Base-by-base conservation (phyloP, 352 stramenopile species). In the Hyaloperonospora brassicae region DNA sequence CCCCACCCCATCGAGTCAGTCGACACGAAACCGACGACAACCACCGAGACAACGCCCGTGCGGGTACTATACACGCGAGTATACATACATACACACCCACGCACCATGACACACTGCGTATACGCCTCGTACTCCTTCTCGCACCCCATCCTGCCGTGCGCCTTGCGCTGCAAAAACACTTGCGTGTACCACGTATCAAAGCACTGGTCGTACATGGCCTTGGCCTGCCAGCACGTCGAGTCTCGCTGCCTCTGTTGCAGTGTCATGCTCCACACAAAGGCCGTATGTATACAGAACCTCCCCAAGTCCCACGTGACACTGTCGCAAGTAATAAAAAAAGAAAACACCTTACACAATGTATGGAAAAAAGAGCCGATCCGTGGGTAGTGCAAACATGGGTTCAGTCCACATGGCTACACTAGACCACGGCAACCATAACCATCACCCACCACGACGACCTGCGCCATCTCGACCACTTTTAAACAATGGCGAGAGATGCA, bases 121-220 rank as follows among this genome's bases (percentile, higher is more conserved):
- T 93, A 93, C 6, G 73, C 72, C 39, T 85, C 74, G 68, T 93
- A 93, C 64, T 91, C 77, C 36, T 87, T 70, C 55, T 86, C 68
- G 46, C 83, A 93, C 47, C 83, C 83, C 12, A 89, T 61, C 52
- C 83, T 61, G 49, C 78, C 79, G 31, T 84, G 47, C 31, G 76
- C 80, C 53, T 88, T 91, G 42, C 87, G 66, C 68, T 89, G 78
- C 17, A 93, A 63, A 55, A 93, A 93, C 25, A 91, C 70, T 35
- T 91, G 68, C 45, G 79, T 87, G 66, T 91, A 93, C 83, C 83
- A 93, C 63, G 77, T 70, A 56, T 93, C 83, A 66, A 93, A 93
- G 71, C 83, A 93, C 54, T 90, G 76, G 57, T 93, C 83, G 57
- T 72, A 89, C 67, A 62, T 70, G 1, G 72, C 72, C 49, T 88